Percentiles rank a stretch among this genome's conserved stretches.
phyloP scores from a whole-genome alignment of 1,284 basidiomycete species.

The Trichosporon faecale region DNA sequence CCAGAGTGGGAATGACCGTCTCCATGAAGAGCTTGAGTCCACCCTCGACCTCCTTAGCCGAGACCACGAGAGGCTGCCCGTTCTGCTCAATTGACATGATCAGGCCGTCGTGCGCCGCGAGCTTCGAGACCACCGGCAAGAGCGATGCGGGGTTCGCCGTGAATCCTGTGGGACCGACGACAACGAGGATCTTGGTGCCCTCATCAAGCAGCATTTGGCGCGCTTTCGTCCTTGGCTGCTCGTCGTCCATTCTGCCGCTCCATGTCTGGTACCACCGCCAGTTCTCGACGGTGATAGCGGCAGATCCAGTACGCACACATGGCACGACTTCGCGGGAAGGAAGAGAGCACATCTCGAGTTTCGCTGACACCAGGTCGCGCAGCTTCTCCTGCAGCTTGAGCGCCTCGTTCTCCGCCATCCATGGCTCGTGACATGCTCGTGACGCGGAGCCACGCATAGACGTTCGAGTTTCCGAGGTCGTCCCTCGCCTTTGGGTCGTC shows the following conservation, averaged over 20 bases:
- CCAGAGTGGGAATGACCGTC: not conserved
- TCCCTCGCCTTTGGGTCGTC: not conserved
- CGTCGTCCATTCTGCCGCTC: too few relatives aligned
- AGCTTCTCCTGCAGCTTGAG: not conserved
- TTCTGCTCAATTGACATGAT: not conserved
- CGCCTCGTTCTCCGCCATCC: not conserved
- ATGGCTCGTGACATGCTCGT: not conserved
- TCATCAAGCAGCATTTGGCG: not conserved
- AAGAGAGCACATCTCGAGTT: not conserved
- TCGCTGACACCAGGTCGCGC: not conserved
- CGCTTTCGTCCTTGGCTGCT: not conserved
- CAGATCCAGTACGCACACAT: too few relatives aligned
- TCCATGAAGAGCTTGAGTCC: not conserved
- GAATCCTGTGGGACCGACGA: not conserved
- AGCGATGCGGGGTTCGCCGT: not conserved
- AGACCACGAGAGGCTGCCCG: not conserved
- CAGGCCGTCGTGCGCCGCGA: not conserved
- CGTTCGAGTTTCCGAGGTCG: not conserved
- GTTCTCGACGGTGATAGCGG: not conserved
- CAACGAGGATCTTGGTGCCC: not conserved
- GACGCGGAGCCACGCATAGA: not conserved
- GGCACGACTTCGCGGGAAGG: too few relatives aligned
- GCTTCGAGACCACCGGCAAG: not conserved
- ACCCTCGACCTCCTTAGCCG: not conserved
- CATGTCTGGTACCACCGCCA: too few relatives aligned